A percentile compares a stretch with the other conserved stretches of the same genome.
These are phyloP conservation scores for Beauveria australis DNA, from an alignment of 2,329 filamentous ascomycete genomes.

Conservation along the genomic window DNA sequence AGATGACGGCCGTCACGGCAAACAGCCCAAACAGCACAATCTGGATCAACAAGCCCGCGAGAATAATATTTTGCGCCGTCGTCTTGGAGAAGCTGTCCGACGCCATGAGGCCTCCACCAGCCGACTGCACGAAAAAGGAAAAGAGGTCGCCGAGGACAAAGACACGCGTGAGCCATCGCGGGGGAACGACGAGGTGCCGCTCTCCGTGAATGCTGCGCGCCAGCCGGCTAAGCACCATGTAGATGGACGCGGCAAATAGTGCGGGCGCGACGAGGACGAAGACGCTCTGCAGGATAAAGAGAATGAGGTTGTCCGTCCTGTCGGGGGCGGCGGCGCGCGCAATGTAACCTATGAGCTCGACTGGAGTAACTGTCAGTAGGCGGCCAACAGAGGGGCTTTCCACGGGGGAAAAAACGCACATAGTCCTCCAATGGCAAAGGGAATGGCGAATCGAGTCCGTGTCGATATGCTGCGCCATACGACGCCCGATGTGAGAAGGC, in stretches of 20 bases:
- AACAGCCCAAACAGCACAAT: slow-evolving; percentile 51
- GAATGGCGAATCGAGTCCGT: slow-evolving; percentile 41
- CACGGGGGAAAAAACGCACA: slow-evolving; percentile 29
- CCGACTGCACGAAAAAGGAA: slow-evolving; percentile 42
- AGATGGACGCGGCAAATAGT: slow-evolving; percentile 41
- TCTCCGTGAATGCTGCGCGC: slow-evolving; percentile 31
- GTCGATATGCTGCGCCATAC: slow-evolving; percentile 35
- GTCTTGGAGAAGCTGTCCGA: slow-evolving; percentile 17
- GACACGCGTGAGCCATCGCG: slow-evolving; percentile 39
- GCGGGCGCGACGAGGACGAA: slow-evolving; percentile 39
- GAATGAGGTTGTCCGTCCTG: slow-evolving; percentile 23
- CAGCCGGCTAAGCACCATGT: slow-evolving; percentile 41
- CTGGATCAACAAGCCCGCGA: slow-evolving; percentile 49
- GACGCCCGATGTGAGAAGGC: slow-evolving; percentile 31
- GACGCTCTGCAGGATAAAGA: slow-evolving; percentile 34
- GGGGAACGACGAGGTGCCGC: slow-evolving; percentile 23
- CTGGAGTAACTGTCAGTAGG: slow-evolving; percentile 19
- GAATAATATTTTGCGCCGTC: slow-evolving; percentile 43
- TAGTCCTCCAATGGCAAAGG: slow-evolving; percentile 38
- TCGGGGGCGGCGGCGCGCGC: slow-evolving; percentile 22
- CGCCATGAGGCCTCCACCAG: slow-evolving; percentile 31
- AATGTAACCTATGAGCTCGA: slow-evolving; percentile 36
- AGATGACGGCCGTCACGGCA: slow-evolving; percentile 36
- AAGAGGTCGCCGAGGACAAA: slow-evolving; percentile 48
- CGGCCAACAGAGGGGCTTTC: background rate